These are phyloP conservation scores for Solanum paucissectum DNA, from an alignment of 257 asterid genomes.

Conservation along the genomic window DNA sequence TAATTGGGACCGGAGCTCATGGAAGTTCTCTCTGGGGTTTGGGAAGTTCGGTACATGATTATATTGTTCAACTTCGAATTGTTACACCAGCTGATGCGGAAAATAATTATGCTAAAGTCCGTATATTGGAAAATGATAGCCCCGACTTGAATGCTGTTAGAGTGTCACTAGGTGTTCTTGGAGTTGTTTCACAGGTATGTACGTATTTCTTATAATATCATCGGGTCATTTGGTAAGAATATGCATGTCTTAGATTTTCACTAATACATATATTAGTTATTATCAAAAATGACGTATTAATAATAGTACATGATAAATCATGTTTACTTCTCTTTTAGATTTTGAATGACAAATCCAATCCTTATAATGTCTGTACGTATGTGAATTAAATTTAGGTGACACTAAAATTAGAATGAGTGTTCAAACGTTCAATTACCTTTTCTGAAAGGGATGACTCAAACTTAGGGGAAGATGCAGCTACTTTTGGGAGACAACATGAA, in stretches of 20 bases:
- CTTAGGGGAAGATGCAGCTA: not conserved
- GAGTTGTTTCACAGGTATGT: constrained; percentile 18
- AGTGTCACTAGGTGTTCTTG: constrained; percentile 27
- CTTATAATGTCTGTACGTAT: not conserved
- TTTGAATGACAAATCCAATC: not conserved
- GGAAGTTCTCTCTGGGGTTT: constrained; percentile 21
- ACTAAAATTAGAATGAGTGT: not conserved
- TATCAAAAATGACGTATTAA: no score
- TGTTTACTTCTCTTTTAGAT: not conserved
- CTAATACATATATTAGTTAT: not conserved
- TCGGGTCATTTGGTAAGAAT: no score
- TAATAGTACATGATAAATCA: no score
- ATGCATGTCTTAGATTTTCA: not conserved
- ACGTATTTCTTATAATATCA: not conserved
- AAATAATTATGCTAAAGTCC: constrained; percentile 6
- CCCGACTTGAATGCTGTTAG: constrained; percentile 15
- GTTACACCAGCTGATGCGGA: not conserved
- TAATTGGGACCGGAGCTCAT: constrained; percentile 19
- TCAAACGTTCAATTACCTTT: constrained; percentile 9
- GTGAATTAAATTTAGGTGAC: constrained; percentile 6
- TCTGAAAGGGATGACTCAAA: constrained; percentile 1
- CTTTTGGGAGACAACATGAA: constrained; percentile 11
- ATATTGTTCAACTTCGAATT: constrained; percentile 11
- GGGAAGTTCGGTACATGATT: constrained; percentile 20
- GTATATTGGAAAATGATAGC: constrained; percentile 1